phyloP scores from a whole-genome alignment of 1,284 basidiomycete genomes.

The Ustilago nuda region DNA sequence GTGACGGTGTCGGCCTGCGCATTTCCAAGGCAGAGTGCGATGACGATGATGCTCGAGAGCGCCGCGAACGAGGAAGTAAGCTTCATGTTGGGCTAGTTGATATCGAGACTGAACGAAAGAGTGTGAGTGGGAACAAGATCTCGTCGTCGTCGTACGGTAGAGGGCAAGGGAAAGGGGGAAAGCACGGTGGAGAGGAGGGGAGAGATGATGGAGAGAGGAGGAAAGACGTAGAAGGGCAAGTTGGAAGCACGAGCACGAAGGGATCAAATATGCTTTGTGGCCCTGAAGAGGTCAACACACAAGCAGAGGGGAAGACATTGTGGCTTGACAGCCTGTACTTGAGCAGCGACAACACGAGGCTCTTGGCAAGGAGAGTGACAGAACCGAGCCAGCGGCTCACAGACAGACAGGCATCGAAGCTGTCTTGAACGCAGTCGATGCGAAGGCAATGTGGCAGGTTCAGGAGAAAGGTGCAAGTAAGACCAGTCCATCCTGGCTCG shows the following conservation, averaged over 20 bases:
- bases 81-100: constrained; percentile 28
- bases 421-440: background rate
- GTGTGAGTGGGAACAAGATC: constrained; percentile 12
- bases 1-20: constrained; percentile 42
- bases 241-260: background rate
- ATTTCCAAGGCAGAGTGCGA: constrained; percentile 39
- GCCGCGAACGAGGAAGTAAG: constrained; percentile 36
- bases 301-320: background rate
- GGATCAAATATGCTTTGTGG: constrained; percentile 3
- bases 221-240: background rate
- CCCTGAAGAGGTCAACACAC: constrained; percentile 7
- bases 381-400: background rate
- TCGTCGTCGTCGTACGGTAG: background rate
- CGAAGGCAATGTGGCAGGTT: background rate
- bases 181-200: constrained; percentile 4
- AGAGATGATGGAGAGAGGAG: constrained; percentile 14
- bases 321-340: background rate
- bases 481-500: constrained; percentile 1
- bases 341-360: background rate
- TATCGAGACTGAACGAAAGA: constrained; percentile 31
- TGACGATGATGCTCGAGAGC: constrained; percentile 33
- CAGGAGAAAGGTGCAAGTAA: too few relatives aligned
- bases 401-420: background rate
- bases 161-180: constrained; percentile 5
- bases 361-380: background rate